Conservation (phyloP, 2,329 filamentous ascomycete genomes). For the Scopulariopsis brevicaulis region DNA sequence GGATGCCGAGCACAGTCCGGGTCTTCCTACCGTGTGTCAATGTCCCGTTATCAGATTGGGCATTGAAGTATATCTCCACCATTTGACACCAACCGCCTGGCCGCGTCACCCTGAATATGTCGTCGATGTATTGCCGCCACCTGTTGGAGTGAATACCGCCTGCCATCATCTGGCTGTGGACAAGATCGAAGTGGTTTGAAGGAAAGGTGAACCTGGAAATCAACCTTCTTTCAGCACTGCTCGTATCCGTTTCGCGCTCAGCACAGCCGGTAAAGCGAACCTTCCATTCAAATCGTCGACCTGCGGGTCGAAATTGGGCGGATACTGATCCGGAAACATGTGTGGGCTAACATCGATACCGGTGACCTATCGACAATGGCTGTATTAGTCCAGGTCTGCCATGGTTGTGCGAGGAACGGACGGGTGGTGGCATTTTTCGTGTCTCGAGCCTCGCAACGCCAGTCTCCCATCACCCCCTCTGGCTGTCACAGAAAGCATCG, state of each 20-base stretch:
- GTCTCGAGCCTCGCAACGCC: not conserved
- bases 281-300: constrained; percentile 61
- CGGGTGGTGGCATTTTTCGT: not conserved
- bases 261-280: constrained; percentile 23
- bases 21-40: constrained; percentile 44
- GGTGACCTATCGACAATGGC: constrained; percentile 41
- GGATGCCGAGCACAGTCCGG: not conserved
- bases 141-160: constrained; percentile 60
- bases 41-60: constrained; percentile 78
- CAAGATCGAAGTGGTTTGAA: constrained; percentile 65
- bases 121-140: constrained; percentile 66
- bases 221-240: not conserved
- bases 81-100: constrained; percentile 80
- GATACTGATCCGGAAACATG: constrained; percentile 52
- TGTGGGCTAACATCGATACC: constrained; percentile 63
- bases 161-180: constrained; percentile 65
- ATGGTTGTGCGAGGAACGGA: not conserved
- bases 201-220: constrained; percentile 52
- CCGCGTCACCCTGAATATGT: constrained; percentile 61
- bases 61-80: constrained; percentile 76
- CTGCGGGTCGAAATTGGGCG: constrained; percentile 59
- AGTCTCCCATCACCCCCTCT: not conserved
- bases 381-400: constrained; percentile 1
- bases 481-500: not conserved
- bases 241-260: not conserved